Conservation (phyloP, 768 basidiomycete species). For the Stropharia rugosoannulata region DNA sequence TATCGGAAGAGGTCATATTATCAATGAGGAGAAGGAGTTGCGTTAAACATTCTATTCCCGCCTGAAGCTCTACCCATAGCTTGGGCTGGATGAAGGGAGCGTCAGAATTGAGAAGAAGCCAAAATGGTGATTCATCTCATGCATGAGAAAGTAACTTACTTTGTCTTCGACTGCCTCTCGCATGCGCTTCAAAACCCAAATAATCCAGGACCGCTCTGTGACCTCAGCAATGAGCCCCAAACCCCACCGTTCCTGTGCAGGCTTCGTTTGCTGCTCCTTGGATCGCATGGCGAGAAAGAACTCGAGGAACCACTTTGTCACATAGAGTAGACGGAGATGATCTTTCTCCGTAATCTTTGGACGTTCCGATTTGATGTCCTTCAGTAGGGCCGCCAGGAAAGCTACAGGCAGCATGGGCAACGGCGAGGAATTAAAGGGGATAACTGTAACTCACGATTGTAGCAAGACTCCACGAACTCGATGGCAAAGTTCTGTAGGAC, state of each 20-base stretch:
- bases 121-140: neutral
- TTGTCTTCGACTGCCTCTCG: constrained; percentile 88
- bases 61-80: constrained; percentile 91
- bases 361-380: constrained; percentile 91
- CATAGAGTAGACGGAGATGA: constrained; percentile 82
- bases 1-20: constrained; percentile 61
- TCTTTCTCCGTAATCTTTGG: constrained; percentile 95
- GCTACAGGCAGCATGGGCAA: constrained; percentile 41
- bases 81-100: constrained; percentile 65
- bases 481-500: constrained; percentile 69
- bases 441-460: constrained; percentile 70
- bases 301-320: constrained; percentile 90
- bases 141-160: constrained; percentile 41
- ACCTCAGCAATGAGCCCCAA: constrained; percentile 83
- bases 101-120: constrained; percentile 3
- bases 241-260: constrained; percentile 42
- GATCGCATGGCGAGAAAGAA: constrained; percentile 71
- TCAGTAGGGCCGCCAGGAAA: constrained; percentile 83
- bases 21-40: constrained; percentile 91
- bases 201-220: constrained; percentile 82
- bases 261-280: constrained; percentile 33
- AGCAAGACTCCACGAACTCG: constrained; percentile 78
- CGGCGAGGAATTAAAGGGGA: constrained; percentile 2
- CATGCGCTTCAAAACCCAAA: constrained; percentile 91
- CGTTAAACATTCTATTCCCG: constrained; percentile 91